These are phyloP conservation scores for Xerophyta viscosa DNA, from an alignment of 106 monocot species.

Conservation along the genomic window DNA sequence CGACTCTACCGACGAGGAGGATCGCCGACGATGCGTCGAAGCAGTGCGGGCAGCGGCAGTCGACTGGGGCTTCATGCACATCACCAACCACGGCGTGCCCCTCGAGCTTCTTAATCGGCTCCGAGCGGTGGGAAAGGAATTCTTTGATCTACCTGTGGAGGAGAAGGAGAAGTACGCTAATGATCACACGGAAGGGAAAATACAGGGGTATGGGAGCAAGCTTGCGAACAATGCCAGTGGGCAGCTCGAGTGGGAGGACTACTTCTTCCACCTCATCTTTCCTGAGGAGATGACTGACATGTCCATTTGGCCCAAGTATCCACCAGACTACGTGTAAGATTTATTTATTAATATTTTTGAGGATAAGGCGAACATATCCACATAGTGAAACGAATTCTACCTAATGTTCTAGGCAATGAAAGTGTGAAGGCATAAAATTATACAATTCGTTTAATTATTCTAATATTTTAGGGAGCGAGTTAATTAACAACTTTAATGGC, in stretches of 20 bases:
- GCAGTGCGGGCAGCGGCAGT: slow-evolving; percentile 40
- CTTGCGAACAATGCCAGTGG: slow-evolving; percentile 67
- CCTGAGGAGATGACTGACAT: slow-evolving; percentile 49
- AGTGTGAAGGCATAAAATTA: too few relatives aligned
- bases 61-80: slow-evolving; percentile 86
- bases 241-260: slow-evolving; percentile 81
- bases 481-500: not conserved
- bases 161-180: slow-evolving; percentile 84
- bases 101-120: slow-evolving; percentile 42
- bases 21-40: slow-evolving; percentile 32
- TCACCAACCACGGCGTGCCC: slow-evolving; percentile 63
- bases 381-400: too few relatives aligned
- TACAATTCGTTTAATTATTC: too few relatives aligned
- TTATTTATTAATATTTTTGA: too few relatives aligned
- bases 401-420: too few relatives aligned
- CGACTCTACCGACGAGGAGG: slow-evolving; percentile 11
- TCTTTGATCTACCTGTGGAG: slow-evolving; percentile 67
- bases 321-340: slow-evolving; percentile 46
- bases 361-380: too few relatives aligned
- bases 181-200: slow-evolving; percentile 55
- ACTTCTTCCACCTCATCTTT: slow-evolving; percentile 84
- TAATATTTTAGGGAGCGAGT: too few relatives aligned
- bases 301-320: slow-evolving; percentile 60
- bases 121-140: slow-evolving; percentile 36
- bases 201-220: slow-evolving; percentile 84